Conservation (phyloP, 1,139 yeast species). For the Meyerozyma sp. region DNA sequence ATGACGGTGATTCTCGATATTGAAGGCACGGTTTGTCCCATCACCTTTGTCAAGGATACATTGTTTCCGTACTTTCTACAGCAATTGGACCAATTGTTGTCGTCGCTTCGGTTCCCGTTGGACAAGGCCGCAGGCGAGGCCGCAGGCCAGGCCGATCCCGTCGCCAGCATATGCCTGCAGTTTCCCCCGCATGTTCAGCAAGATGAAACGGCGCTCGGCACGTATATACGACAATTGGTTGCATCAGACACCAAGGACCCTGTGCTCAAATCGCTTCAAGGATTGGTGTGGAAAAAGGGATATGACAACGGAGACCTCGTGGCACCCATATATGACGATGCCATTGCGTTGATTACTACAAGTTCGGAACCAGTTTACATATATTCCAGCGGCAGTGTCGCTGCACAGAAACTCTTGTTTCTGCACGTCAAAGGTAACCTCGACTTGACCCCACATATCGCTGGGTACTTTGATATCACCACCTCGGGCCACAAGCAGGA, state of each 20-base stretch:
- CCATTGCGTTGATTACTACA: conserved; percentile 52
- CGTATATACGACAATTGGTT: conserved; percentile 55
- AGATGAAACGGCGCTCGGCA: conserved; percentile 22
- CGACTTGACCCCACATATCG: conserved; percentile 50
- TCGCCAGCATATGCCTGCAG: conserved; percentile 28
- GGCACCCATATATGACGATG: conserved; percentile 78
- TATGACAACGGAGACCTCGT: conserved; percentile 66
- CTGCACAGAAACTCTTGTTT: conserved; percentile 78
- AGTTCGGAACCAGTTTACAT: conserved; percentile 43
- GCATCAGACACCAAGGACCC: conserved; percentile 72
- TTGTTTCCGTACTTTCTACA: conserved; percentile 51
- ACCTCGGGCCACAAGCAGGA: conserved; percentile 75
- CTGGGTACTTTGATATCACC: conserved; percentile 79
- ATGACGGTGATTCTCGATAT: conserved; percentile 54
- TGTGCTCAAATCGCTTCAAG: conserved; percentile 72
- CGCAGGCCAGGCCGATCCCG: too few relatives aligned
- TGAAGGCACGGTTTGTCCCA: conserved; percentile 92
- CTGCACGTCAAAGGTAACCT: conserved; percentile 46
- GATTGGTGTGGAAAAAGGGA: conserved; percentile 77
- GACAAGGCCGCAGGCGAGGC: too few relatives aligned
- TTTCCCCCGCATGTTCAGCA: conserved; percentile 37
- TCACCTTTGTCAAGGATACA: conserved; percentile 74
- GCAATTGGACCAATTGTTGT: conserved; percentile 13
- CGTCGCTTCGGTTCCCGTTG: conserved; percentile 17
- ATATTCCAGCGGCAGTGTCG: conserved; percentile 88